A percentile compares a stretch with the other conserved stretches of the same genome.
phyloP scores from a whole-genome alignment of 805 yeast species.

The Candida gorgasii region DNA sequence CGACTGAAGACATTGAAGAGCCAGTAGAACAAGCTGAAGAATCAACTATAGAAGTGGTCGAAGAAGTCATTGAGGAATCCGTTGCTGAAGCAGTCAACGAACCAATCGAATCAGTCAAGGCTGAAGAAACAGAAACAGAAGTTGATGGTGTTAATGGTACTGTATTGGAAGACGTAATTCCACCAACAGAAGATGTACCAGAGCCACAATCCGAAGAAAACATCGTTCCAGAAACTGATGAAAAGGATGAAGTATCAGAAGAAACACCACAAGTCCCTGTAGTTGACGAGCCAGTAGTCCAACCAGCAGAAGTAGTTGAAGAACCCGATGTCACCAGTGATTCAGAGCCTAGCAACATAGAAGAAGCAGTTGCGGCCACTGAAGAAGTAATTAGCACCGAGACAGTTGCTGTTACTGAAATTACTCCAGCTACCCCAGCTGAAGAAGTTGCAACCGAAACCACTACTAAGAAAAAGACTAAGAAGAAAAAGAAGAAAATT shows the following conservation, averaged over 20 bases:
- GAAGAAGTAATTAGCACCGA: slow-evolving; percentile 14
- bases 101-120: too few species aligned
- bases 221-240: slow-evolving; percentile 6
- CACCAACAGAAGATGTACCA: slow-evolving; percentile 6
- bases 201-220: slow-evolving; percentile 20
- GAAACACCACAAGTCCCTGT: slow-evolving; percentile 8
- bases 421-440: too few species aligned
- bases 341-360: background rate
- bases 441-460: background rate
- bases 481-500: slow-evolving; percentile 3
- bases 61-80: too few species aligned
- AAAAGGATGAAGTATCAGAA: slow-evolving; percentile 8
- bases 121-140: slow-evolving; percentile 4
- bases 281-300: slow-evolving; percentile 9
- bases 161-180: slow-evolving; percentile 4
- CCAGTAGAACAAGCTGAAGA: slow-evolving; percentile 7
- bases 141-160: slow-evolving; percentile 11
- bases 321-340: slow-evolving; percentile 2
- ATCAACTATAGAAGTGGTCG: slow-evolving; percentile 3
- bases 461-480: background rate
- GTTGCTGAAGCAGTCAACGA: too few species aligned
- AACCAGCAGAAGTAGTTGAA: slow-evolving; percentile 6
- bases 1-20: slow-evolving; percentile 6
- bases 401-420: background rate
- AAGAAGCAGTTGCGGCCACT: background rate